A percentile compares a stretch with the other conserved stretches of the same genome.
These are phyloP conservation scores for Poteriospumella lacustris DNA, from an alignment of 108 stramenopile genomes.

Conservation along the genomic window DNA sequence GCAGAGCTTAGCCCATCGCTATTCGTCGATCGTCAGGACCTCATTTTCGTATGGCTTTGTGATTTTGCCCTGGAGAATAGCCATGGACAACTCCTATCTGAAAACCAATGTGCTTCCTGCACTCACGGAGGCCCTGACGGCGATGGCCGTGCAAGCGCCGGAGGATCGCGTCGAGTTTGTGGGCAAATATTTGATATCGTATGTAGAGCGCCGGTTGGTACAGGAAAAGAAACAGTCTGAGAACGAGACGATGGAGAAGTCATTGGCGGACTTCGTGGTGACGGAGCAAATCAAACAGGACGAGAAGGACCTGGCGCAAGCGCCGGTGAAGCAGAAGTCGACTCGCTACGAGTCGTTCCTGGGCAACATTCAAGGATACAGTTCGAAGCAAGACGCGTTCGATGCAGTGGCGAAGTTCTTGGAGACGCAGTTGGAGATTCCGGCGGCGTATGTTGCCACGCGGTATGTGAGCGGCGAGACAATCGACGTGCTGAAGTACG, in stretches of 20 bases:
- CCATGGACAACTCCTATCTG: slow-evolving; percentile 47
- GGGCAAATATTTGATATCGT: slow-evolving; percentile 41
- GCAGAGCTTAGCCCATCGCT: no score
- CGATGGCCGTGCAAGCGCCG: slow-evolving; percentile 45
- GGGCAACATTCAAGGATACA: neutral
- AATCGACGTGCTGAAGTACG: slow-evolving; percentile 1
- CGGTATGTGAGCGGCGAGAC: slow-evolving; percentile 27
- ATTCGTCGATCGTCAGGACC: no score
- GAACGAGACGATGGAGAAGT: slow-evolving; percentile 14
- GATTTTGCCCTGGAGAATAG: neutral
- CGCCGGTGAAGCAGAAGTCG: neutral
- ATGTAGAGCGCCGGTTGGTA: slow-evolving; percentile 39
- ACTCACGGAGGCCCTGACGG: slow-evolving; percentile 43
- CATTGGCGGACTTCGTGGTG: neutral
- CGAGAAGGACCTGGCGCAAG: neutral
- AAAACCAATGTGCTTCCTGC: slow-evolving; percentile 38
- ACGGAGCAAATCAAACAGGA: slow-evolving; percentile 30
- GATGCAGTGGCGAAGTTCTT: slow-evolving; percentile 18
- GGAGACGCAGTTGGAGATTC: slow-evolving; percentile 32
- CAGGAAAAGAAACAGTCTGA: slow-evolving; percentile 21
- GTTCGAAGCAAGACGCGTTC: neutral
- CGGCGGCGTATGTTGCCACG: slow-evolving; percentile 37
- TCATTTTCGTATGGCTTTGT: no score
- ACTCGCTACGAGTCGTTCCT: neutral
- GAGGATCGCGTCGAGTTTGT: slow-evolving; percentile 49